A percentile compares a stretch with the other conserved stretches of the same genome.
These are phyloP conservation scores for Kwoniella sp. DNA, from an alignment of 768 basidiomycete genomes.

Conservation along the genomic window DNA sequence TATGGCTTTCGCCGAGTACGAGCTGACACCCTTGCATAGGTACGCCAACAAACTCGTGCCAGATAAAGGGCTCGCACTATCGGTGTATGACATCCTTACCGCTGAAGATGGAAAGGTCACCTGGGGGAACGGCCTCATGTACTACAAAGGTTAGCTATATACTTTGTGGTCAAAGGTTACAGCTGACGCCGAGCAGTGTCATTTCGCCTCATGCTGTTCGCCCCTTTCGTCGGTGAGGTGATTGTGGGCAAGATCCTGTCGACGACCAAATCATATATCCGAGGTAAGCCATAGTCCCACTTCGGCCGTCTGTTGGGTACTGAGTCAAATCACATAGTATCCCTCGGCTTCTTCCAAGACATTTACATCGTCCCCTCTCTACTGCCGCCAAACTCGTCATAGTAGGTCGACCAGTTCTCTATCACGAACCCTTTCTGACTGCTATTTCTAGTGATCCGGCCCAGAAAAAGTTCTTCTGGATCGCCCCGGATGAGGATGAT, in stretches of 20 bases:
- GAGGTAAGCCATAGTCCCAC: slow-evolving; percentile 57
- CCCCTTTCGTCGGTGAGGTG: slow-evolving; percentile 86
- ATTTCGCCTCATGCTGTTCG: slow-evolving; percentile 84
- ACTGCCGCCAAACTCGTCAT: slow-evolving; percentile 65
- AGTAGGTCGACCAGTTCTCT: slow-evolving; percentile 35
- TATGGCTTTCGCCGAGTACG: neutral
- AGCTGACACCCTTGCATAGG: slow-evolving; percentile 18
- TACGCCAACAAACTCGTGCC: slow-evolving; percentile 80
- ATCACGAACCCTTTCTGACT: neutral
- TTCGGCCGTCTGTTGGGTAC: neutral
- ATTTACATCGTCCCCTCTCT: slow-evolving; percentile 75
- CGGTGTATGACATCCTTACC: slow-evolving; percentile 78
- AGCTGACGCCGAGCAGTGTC: slow-evolving; percentile 57
- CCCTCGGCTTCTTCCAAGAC: slow-evolving; percentile 89
- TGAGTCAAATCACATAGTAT: slow-evolving; percentile 56
- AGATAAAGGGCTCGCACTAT: slow-evolving; percentile 85
- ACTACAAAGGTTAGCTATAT: slow-evolving; percentile 72
- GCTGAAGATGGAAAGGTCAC: slow-evolving; percentile 87
- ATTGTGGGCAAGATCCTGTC: slow-evolving; percentile 83
- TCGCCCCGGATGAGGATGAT: slow-evolving; percentile 29
- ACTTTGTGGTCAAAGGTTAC: neutral
- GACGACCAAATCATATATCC: slow-evolving; percentile 76
- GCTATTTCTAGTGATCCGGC: slow-evolving; percentile 41
- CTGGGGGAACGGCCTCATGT: slow-evolving; percentile 89
- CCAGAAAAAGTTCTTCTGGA: slow-evolving; percentile 49